Evolutionary conservation across 2,329 filamentous ascomycete genomes (phyloP).

Genomic region (Domatiomyces globalis): DNA sequence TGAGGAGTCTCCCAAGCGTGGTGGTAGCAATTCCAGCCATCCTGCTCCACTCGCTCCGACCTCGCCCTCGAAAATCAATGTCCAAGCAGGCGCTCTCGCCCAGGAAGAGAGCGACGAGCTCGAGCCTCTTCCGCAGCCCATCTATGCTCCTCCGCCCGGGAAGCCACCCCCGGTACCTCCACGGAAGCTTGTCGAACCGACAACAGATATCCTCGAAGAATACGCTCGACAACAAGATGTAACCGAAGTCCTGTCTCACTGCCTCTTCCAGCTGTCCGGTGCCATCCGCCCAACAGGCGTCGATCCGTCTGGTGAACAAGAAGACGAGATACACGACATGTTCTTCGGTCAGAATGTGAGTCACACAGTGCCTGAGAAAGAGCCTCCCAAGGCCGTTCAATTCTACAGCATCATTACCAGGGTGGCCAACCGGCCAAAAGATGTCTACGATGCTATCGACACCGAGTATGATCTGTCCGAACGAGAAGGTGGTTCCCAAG

Average conservation of each 20-base stretch:
- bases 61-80: conserved; percentile 16
- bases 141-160: conserved; percentile 20
- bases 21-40: conserved; percentile 4
- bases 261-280: conserved; percentile 78
- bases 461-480: conserved; percentile 70
- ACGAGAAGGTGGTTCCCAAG: conserved; percentile 48
- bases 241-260: conserved; percentile 85
- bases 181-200: conserved; percentile 20
- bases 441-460: conserved; percentile 73
- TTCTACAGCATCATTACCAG: conserved; percentile 51
- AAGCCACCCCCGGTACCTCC: conserved; percentile 47
- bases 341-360: conserved; percentile 32
- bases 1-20: conserved; percentile 4
- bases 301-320: conserved; percentile 58
- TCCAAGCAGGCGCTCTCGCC: conserved; percentile 14
- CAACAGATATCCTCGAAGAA: conserved; percentile 28
- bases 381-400: conserved; percentile 24
- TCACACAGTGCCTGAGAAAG: conserved; percentile 17
- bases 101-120: conserved; percentile 5
- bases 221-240: conserved; percentile 77
- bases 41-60: conserved; percentile 22
- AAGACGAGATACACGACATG: conserved; percentile 60
- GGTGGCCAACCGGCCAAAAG: conserved; percentile 33
- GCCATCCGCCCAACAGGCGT: conserved; percentile 61
- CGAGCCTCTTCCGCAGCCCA: conserved; percentile 6